Evolutionary conservation across 2,329 filamentous ascomycete genomes (phyloP).

Genomic region (Cercospora sojina): DNA sequence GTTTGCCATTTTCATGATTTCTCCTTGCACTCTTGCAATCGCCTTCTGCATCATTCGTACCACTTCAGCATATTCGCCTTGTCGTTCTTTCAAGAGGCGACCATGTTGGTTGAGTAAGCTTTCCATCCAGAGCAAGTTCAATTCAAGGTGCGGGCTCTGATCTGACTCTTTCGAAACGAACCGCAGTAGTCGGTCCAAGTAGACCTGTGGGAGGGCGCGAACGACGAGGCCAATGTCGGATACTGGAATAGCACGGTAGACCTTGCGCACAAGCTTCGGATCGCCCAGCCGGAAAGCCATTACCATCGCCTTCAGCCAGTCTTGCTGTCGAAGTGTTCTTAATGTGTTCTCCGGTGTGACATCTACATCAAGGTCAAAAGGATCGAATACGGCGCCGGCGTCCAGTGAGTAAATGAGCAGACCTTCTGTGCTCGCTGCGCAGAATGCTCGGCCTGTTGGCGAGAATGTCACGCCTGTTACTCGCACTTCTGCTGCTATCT

Average conservation of each 20-base stretch:
- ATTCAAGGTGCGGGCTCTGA: slow-evolving; percentile 88
- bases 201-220: slow-evolving; percentile 75
- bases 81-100: slow-evolving; percentile 76
- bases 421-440: slow-evolving; percentile 91
- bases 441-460: slow-evolving; percentile 85
- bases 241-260: slow-evolving; percentile 80
- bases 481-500: slow-evolving; percentile 74
- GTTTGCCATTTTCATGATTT: slow-evolving; percentile 78
- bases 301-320: slow-evolving; percentile 87
- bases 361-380: slow-evolving; percentile 91
- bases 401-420: slow-evolving; percentile 92
- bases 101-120: slow-evolving; percentile 78
- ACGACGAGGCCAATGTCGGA: slow-evolving; percentile 75
- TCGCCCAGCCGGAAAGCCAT: slow-evolving; percentile 98
- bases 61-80: slow-evolving; percentile 77
- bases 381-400: slow-evolving; percentile 80
- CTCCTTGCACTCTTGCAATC: slow-evolving; percentile 74
- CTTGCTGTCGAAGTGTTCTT: slow-evolving; percentile 70
- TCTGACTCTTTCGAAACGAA: slow-evolving; percentile 88
- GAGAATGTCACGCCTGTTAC: slow-evolving; percentile 84
- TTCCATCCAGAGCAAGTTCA: slow-evolving; percentile 91
- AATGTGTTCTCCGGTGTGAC: slow-evolving; percentile 75
- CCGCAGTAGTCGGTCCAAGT: slow-evolving; percentile 78
- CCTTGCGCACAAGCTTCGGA: slow-evolving; percentile 72
- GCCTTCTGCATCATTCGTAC: slow-evolving; percentile 79